Evolutionary conservation across 2,329 filamentous ascomycete genomes (phyloP), one percentile per base, ranked within the genome.

Genomic region (Huntiella moniliformis): DNA sequence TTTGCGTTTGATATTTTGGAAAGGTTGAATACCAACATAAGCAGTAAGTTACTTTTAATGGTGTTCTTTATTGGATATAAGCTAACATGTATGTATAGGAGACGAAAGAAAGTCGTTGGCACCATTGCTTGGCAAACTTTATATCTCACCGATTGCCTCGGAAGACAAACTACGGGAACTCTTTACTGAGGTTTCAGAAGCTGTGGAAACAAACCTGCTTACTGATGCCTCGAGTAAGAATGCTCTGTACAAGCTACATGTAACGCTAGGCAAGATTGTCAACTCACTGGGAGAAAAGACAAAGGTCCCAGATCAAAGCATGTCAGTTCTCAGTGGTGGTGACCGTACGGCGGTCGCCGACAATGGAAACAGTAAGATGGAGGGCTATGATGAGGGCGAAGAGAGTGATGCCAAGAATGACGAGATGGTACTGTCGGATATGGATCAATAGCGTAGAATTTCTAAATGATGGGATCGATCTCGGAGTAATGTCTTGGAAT

Each of bases 21-120:
- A 52, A 77, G 78, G 48, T 64, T 92, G 1, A 67, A 79, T 16
- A 73, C 73, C 32, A 75, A 70, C 48, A 70, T 76, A 48, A 75
- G 67, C 52, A 82, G 79, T 82, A 73, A 65, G 77, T 66, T 36
- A 13, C 10, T 12, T 5, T 28, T 13, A 10, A 10, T 5, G 35
- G 28, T 18, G 13, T 10, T 11, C 4, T 11, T 8, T 28, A 10
- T 10, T 28, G 6, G 22, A 28, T 3, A 10, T 28, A 28, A 10
- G 48, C 56, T 64, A 58, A 63, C 57, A 50, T 5, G 32, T 50
- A 43, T 28, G 12, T 46, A 58, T 56, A 79, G 80, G 82, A 58
- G 86, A 94, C 52, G 87, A 95, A 61, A 84, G 82, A 63, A 95
- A 92, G 59, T 71, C 79, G 1, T 65, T 91, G 7, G 76, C 83